Conservation (phyloP, 139 green algal genomes). For the Chlamydomonas sphaeroides region DNA sequence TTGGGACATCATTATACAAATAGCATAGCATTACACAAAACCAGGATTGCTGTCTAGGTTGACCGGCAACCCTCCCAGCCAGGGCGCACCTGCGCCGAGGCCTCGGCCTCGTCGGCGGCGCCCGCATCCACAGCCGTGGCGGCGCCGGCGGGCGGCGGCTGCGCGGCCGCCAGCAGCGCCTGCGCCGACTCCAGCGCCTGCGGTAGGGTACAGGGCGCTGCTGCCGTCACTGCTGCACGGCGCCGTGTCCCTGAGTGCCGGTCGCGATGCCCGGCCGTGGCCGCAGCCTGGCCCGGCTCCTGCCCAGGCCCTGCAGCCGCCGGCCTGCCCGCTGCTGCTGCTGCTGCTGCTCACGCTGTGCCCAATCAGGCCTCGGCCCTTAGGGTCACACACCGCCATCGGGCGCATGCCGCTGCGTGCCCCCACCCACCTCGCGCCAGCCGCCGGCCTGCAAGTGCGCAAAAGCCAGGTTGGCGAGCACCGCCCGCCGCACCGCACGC, state of each 20-base stretch:
- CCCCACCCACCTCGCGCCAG: conserved; percentile 33
- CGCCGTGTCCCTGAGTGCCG: too few species aligned
- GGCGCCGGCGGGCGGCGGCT: neutral
- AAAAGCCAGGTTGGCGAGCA: conserved; percentile 53
- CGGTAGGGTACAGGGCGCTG: too few species aligned
- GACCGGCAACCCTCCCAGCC: too few species aligned
- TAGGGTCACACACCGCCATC: too few species aligned
- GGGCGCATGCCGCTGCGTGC: conserved; percentile 31
- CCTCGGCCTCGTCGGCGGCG: neutral
- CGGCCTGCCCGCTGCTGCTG: neutral
- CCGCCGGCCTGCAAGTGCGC: conserved; percentile 45
- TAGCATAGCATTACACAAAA: too few species aligned
- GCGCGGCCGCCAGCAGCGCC: neutral
- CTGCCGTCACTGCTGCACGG: too few species aligned
- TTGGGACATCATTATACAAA: too few species aligned
- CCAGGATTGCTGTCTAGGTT: too few species aligned
- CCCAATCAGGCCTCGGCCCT: too few species aligned
- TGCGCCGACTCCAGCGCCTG: neutral
- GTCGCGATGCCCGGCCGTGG: too few species aligned
- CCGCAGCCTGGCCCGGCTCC: too few species aligned
- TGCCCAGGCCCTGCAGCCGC: too few species aligned
- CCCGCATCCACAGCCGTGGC: neutral
- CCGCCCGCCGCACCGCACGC: conserved; percentile 33
- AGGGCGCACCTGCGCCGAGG: neutral
- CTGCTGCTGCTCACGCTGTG: neutral